Evolutionary conservation across 2,329 filamentous ascomycete genomes (phyloP).

Genomic region (Neofusicoccum ribis): DNA sequence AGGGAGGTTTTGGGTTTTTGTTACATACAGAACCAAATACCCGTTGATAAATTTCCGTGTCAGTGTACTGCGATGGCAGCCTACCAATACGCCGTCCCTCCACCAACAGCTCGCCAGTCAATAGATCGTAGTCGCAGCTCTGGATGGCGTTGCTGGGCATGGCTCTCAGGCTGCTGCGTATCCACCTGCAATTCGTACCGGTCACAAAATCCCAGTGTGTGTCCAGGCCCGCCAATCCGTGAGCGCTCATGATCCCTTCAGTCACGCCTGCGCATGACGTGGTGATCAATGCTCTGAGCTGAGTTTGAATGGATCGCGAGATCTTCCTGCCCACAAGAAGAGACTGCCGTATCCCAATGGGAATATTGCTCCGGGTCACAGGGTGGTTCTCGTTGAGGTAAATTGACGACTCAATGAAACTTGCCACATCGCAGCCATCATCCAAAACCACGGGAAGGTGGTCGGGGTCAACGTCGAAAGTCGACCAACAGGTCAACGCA

Average conservation of each 20-base stretch:
- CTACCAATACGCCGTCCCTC: slow-evolving; percentile 52
- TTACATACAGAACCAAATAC: slow-evolving; percentile 44
- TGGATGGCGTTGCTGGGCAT: not conserved
- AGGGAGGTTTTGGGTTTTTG: not conserved
- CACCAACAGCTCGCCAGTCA: slow-evolving; percentile 55
- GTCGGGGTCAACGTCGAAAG: not conserved
- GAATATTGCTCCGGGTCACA: not conserved
- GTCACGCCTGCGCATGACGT: slow-evolving; percentile 19
- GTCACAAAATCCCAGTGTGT: not conserved
- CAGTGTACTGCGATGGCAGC: slow-evolving; percentile 49
- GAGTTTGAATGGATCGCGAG: not conserved
- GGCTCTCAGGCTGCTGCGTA: not conserved
- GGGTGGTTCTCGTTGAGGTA: slow-evolving; percentile 37
- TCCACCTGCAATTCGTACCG: not conserved
- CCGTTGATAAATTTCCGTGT: slow-evolving; percentile 40
- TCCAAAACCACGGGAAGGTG: not conserved
- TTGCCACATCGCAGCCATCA: slow-evolving; percentile 28
- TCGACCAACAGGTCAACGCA: slow-evolving; percentile 5
- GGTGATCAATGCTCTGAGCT: not conserved
- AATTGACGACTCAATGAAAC: slow-evolving; percentile 42
- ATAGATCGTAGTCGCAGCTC: slow-evolving; percentile 48
- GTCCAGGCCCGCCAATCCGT: not conserved
- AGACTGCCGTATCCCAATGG: not conserved
- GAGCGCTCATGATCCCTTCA: slow-evolving; percentile 18
- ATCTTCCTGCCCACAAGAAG: not conserved